A percentile compares a stretch with the other conserved stretches of the same genome.
Evolutionary conservation across 192 early-diverging fungal species (phyloP).

Genomic region (Coemansia sp.): DNA sequence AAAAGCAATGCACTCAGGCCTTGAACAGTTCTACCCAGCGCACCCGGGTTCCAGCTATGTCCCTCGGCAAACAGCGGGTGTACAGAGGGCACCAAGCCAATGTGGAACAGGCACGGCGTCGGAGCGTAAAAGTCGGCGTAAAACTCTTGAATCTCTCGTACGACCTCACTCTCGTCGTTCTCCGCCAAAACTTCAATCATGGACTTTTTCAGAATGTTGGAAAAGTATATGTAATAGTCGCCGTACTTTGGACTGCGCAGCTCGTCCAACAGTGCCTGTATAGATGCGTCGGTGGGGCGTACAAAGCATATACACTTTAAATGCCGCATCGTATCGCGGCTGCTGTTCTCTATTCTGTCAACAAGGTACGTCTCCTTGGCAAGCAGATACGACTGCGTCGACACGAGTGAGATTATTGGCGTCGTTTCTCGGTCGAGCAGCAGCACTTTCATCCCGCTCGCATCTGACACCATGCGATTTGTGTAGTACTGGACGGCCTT

Average conservation of each 20-base stretch:
- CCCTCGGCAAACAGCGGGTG: conserved; percentile 75
- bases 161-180: conserved; percentile 91
- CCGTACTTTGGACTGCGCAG: conserved; percentile 90
- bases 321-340: conserved; percentile 91
- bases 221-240: conserved; percentile 97
- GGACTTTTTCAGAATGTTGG: conserved; percentile 91
- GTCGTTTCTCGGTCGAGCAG: conserved; percentile 95
- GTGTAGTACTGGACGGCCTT: conserved; percentile 87
- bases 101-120: conserved; percentile 80
- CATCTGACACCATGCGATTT: conserved; percentile 88
- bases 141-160: conserved; percentile 96
- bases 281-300: conserved; percentile 80
- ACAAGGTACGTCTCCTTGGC: conserved; percentile 93
- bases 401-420: conserved; percentile 89
- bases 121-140: conserved; percentile 90
- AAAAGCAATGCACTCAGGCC: conserved; percentile 78
- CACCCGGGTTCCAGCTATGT: conserved; percentile 76
- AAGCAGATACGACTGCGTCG: conserved; percentile 91
- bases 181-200: conserved; percentile 93
- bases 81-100: conserved; percentile 65
- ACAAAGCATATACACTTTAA: conserved; percentile 94
- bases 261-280: conserved; percentile 89
- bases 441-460: conserved; percentile 97
- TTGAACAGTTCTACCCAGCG: conserved; percentile 77
- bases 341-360: conserved; percentile 85